These are phyloP conservation scores for Coprinopsis strossmayeri DNA, from an alignment of 768 basidiomycete species.

Conservation along the genomic window DNA sequence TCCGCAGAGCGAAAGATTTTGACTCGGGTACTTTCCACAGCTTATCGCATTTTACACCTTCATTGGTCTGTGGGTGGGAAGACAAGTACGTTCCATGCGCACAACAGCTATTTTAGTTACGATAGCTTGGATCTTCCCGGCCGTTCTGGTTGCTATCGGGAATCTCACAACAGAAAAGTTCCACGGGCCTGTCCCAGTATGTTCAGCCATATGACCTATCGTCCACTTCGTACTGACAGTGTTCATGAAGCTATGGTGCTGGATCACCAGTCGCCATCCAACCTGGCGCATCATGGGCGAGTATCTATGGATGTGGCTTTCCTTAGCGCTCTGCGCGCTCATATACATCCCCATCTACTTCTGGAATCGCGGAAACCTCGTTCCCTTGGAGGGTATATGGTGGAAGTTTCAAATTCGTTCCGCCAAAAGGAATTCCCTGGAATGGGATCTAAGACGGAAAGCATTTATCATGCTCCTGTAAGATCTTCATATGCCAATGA, in stretches of 20 bases:
- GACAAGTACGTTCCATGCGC: slow-evolving; percentile 18
- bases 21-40: too few relatives aligned
- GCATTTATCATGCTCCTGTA: neutral
- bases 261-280: slow-evolving; percentile 27
- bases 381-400: slow-evolving; percentile 23
- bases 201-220: slow-evolving; percentile 11
- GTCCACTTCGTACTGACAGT: neutral
- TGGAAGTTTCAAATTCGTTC: slow-evolving; percentile 20
- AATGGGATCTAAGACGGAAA: neutral
- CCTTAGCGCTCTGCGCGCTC: slow-evolving; percentile 25
- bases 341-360: slow-evolving; percentile 31
- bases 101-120: slow-evolving; percentile 21
- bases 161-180: slow-evolving; percentile 18
- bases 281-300: slow-evolving; percentile 31
- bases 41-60: slow-evolving; percentile 36
- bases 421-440: neutral
- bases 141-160: slow-evolving; percentile 25
- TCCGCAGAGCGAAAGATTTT: too few relatives aligned
- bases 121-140: slow-evolving; percentile 28
- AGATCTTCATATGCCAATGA: too few relatives aligned
- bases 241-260: slow-evolving; percentile 32
- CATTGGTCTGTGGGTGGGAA: slow-evolving; percentile 29
- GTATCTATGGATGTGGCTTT: slow-evolving; percentile 41
- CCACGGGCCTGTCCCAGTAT: slow-evolving; percentile 29
- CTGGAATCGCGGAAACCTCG: slow-evolving; percentile 28